These are phyloP conservation scores for Clavispora phyllophila DNA, from an alignment of 805 yeast genomes.

Conservation along the genomic window DNA sequence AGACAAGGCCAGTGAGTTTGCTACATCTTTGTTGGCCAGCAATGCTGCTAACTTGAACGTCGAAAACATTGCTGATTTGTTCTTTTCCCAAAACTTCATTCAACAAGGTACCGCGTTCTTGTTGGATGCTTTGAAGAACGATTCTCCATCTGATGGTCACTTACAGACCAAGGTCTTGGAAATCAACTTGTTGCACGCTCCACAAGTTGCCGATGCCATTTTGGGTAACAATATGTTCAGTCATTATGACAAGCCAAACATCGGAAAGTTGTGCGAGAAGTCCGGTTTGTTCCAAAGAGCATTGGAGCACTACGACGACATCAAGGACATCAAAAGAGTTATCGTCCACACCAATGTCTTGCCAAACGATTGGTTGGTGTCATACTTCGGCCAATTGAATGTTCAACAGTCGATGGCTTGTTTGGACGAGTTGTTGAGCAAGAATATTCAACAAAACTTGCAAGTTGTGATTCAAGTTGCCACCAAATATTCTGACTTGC, in stretches of 20 bases:
- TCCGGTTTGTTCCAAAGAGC: constrained; percentile 97
- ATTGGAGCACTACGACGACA: constrained; percentile 89
- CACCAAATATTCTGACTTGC: constrained; percentile 88
- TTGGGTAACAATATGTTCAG: constrained; percentile 93
- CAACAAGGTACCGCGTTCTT: constrained; percentile 98
- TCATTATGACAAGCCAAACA: constrained; percentile 89
- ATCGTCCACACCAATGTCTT: constrained; percentile 79
- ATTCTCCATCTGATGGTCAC: constrained; percentile 91
- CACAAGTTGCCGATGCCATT: constrained; percentile 99
- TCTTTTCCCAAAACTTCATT: constrained; percentile 87
- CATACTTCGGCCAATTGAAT: constrained; percentile 87
- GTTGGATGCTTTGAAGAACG: constrained; percentile 90
- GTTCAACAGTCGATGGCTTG: constrained; percentile 90
- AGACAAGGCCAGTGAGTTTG: constrained; percentile 98
- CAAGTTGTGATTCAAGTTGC: constrained; percentile 96
- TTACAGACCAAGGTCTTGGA: constrained; percentile 92
- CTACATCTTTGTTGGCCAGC: constrained; percentile 67
- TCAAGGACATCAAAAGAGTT: constrained; percentile 92
- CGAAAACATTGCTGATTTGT: constrained; percentile 87
- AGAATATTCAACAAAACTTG: constrained; percentile 76
- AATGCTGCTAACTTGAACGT: constrained; percentile 66
- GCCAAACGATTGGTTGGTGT: constrained; percentile 91
- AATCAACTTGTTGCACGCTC: constrained; percentile 90
- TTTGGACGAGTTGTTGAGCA: constrained; percentile 76
- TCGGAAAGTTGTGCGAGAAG: constrained; percentile 89